These are phyloP conservation scores for Daedaleopsis sinensis DNA, from an alignment of 768 basidiomycete species.

Conservation along the genomic window DNA sequence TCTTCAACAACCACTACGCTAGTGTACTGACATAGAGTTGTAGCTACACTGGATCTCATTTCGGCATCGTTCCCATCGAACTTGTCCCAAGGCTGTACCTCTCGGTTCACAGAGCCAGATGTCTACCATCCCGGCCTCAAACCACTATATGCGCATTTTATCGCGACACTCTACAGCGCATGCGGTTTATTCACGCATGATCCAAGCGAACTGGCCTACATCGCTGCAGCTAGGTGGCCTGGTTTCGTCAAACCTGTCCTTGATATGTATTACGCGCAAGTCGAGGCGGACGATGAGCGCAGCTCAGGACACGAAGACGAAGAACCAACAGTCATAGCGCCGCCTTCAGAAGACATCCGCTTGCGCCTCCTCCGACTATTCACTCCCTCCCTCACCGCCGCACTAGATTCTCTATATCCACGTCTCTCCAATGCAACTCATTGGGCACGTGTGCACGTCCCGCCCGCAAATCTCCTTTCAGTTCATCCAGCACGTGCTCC, in stretches of 20 bases:
- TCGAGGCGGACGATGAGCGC: conserved; percentile 23
- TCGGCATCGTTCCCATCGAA: conserved; percentile 39
- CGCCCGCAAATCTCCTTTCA: conserved; percentile 44
- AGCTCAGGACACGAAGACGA: conserved; percentile 15
- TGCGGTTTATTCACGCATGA: conserved; percentile 70
- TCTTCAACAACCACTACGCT: not conserved
- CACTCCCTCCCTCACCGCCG: conserved; percentile 60
- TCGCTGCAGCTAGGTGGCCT: conserved; percentile 81
- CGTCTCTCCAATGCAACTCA: conserved; percentile 63
- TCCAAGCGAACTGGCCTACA: conserved; percentile 70
- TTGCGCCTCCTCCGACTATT: conserved; percentile 68
- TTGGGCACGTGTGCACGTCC: conserved; percentile 60
- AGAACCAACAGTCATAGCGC: conserved; percentile 26
- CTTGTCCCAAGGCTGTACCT: conserved; percentile 1
- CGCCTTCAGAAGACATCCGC: conserved; percentile 60
- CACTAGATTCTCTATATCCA: conserved; percentile 70
- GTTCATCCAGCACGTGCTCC: conserved; percentile 29
- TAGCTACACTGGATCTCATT: conserved; percentile 42
- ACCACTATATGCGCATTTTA: conserved; percentile 67
- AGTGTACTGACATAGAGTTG: not conserved
- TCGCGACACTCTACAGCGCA: conserved; percentile 56
- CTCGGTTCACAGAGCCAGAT: conserved; percentile 23
- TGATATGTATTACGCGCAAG: conserved; percentile 36
- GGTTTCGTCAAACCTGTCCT: conserved; percentile 74
- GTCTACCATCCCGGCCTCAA: conserved; percentile 58